Evolutionary conservation across 2,329 filamentous ascomycete genomes (phyloP).

Genomic region (Hymenoscyphus repandus): DNA sequence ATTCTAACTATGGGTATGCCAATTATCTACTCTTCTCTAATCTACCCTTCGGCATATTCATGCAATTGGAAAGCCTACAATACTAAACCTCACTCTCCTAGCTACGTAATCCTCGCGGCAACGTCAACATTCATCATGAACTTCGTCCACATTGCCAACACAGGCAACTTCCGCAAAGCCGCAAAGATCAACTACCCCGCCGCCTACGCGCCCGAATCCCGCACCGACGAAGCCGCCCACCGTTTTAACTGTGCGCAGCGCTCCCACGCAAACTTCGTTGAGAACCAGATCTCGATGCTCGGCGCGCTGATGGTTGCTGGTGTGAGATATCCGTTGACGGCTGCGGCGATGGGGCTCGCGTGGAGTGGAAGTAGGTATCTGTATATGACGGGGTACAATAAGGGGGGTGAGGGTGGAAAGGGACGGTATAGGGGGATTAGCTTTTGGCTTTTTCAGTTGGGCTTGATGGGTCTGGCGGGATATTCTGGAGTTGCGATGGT

Average conservation of each 20-base stretch:
- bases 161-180: slow-evolving; percentile 44
- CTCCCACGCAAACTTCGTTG: slow-evolving; percentile 58
- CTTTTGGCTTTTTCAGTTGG: slow-evolving; percentile 23
- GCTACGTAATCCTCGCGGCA: slow-evolving; percentile 57
- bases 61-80: no score
- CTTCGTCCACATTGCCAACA: slow-evolving; percentile 45
- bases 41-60: no score
- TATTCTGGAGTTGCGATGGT: slow-evolving; percentile 23
- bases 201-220: slow-evolving; percentile 39
- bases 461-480: slow-evolving; percentile 22
- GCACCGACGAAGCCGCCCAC: slow-evolving; percentile 33
- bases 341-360: slow-evolving; percentile 43
- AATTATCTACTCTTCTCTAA: no score
- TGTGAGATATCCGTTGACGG: slow-evolving; percentile 45
- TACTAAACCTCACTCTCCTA: slow-evolving; percentile 30
- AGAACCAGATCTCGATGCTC: slow-evolving; percentile 52
- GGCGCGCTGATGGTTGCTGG: slow-evolving; percentile 51
- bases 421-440: slow-evolving; percentile 24
- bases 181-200: slow-evolving; percentile 52
- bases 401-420: slow-evolving; percentile 19
- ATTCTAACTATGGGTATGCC: no score
- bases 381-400: slow-evolving; percentile 48
- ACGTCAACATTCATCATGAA: slow-evolving; percentile 54
- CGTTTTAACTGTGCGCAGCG: slow-evolving; percentile 63
- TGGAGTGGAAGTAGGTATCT: slow-evolving; percentile 49